Base-by-base conservation (phyloP, 2,329 filamentous ascomycete species). In the Hansfordia pulvinata region DNA sequence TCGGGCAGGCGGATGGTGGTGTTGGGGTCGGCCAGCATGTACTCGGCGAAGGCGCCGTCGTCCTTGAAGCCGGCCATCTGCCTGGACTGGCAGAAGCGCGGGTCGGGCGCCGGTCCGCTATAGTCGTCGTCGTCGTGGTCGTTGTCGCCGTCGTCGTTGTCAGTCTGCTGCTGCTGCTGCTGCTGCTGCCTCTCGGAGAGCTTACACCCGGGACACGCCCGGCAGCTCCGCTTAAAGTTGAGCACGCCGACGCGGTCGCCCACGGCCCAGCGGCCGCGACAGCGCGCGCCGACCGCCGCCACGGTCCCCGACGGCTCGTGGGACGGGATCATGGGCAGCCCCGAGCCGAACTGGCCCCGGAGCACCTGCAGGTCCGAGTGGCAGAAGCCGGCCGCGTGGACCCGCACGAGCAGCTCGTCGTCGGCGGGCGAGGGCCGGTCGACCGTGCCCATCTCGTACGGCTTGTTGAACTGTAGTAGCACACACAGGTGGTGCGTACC, bases 291-390 rank as follows among this genome's bases (percentile, higher is more conserved):
- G 3, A 52, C 30, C 14, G 35, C 33, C 0, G 40, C 44, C 5
- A 56, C 19, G 0, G 41, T 36, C 3, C 52, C 51, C 4, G 49
- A 47, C 8, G 50, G 46, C 26, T 56, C 52, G 29, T 56, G 52
- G 4, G 48, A 52, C 1, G 46, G 42, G 13, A 47, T 46, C 16
- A 53, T 33, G 9, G 42, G 42, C 5, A 47, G 27, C 4, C 34
- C 35, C 3, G 44, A 42, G 3, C 29, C 27, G 30, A 47, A 52
- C 12, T 50, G 40, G 8, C 51, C 50, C 7, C 47, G 42, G 2
- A 48, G 30, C 7, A 50, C 49, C 28, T 53, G 51, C 7, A 49
- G 33, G 23, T 53, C 51, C 3, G 50, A 52, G 25, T 53, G 50
- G 28, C 51, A 53, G 35, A 52, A 53, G 1, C 50, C 46, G 6